Base-by-base conservation (phyloP, 257 asterid species). In the Plantago elongata region DNA sequence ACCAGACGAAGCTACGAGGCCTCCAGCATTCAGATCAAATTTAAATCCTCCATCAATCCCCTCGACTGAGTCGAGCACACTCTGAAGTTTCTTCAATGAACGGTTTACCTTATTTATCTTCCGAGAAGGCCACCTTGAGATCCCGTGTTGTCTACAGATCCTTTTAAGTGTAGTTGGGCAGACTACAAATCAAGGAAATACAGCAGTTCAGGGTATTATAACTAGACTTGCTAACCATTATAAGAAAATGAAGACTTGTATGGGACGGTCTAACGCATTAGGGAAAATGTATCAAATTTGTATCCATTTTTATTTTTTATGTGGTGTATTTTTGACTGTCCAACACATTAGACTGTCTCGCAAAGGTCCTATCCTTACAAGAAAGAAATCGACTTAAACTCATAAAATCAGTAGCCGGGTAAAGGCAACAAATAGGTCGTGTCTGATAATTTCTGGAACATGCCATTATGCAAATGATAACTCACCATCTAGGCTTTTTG, bases 91-190 rank as follows among this genome's bases (percentile, higher is more conserved):
- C 73, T 68, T 74, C 48, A 87, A 66, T 45, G 97, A 89, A 30
- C 90, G 87, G 55, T 86, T 83, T 13, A 84, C 95, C 71, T 86
- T 89, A 61, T 77, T 86, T 65, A 86, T 82, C 74, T 82, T 86
- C 54, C 97, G 86, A 45, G 92, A 89, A 66, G 97, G 95, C 97
- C 95, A 89, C 66, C 97, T 80, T 38, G 79, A 61, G 73, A 89
- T 89, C 51, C 95, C 94, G 38, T 87, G 83, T 52, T 83, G 84
- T 60, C 95, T 71, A 50, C 97, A 89, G 72, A 87, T 82, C 78
- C 92, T 78, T 72, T 89, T 89, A 47, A 89, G 82, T 27, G 95
- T 89, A 47, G 94, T 89, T 9, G 95, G 94, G 67, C 94, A 84
- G 57, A 87, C 95, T 89, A 61, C 65, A 66, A 44, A 63, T 61